Base-by-base conservation (phyloP, 2,329 filamentous ascomycete genomes). In the Cytospora piceae region DNA sequence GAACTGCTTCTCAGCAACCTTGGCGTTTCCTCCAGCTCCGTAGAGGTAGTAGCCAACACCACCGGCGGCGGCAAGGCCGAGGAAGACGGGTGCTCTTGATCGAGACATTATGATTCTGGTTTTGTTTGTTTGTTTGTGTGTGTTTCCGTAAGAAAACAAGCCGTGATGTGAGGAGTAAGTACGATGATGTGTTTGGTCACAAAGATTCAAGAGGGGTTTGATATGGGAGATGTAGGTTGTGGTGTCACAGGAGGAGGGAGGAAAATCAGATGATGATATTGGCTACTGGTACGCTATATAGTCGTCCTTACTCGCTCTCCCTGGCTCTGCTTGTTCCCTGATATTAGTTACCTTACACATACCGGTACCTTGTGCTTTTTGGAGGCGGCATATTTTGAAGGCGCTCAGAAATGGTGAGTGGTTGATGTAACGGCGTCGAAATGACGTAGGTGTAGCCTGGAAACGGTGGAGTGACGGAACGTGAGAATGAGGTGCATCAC, bases 21-120 rank as follows among this genome's bases (percentile, higher is more conserved):
- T 92, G 60, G 92, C 84, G 77, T 88, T 86, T 65, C 94, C 94
- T 68, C 94, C 94, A 20, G 94, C 90, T 60, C 80, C 84, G 83
- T 96, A 99, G 69, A 98, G 85, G 82, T 98, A 98, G 84, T 97
- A 98, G 53, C 91, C 93, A 66, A 88, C 81, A 70, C 88, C 90
- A 72, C 86, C 87, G 37, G 85, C 89, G 70, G 86, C 87, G 67
- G 83, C 85, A 71, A 87, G 78, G 72, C 89, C 90, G 72, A 90
- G 74, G 72, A 81, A 74, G 70, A 82, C 71, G 71, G 83, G 82
- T 52, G 78, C 71, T 70, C 79, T 79, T 58, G 82, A 82, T 67
- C 74, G 77, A 70, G 81, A 81, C 82, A 84, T 85, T 70, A 58
- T 78, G 69, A 3, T 14, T 32, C 8, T 42, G 49, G 63, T 58